Base-by-base conservation (phyloP, 2,329 filamentous ascomycete genomes). In the Cadophora sp. region DNA sequence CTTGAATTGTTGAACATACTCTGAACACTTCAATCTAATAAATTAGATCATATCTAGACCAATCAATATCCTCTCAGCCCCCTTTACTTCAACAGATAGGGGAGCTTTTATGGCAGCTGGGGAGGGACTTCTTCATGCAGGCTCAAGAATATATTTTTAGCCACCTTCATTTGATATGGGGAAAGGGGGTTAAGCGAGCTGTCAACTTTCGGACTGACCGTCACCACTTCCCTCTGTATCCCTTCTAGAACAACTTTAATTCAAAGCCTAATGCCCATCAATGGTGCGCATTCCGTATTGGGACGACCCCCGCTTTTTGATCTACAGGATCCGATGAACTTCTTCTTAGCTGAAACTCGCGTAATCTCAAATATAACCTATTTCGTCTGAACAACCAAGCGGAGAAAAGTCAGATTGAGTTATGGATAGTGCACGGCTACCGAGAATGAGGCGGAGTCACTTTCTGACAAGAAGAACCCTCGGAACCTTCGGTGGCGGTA, bases 361-460 rank as follows among this genome's bases (percentile, higher is more conserved):
- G 18, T 56, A 56, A 39, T 39, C n/a, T 56, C n/a, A 22, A 22
- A 39, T 53, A 1, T 13, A 33, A 3, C 27, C 24, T 27, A 16
- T 53, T 33, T n/a, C 14, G 48, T 99, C 96, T 96, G 41, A 45
- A 45, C 14, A 45, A 24, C 18, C 18, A 39, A 22, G 53, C 53
- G 30, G 33, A 33, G 30, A 39, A 56, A 56, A 22, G n/a, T 56
- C 53, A 27, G 43, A 11, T 20, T 18, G 43, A n/a, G 16, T 45
- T n/a, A 13, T n/a, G 14, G 43, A 45, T 13, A 18, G 43, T 18
- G 43, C 43, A 45, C 43, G 43, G 43, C 43, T 45, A 18, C 43
- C 43, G 43, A 20, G n/a, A 18, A 20, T n/a, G 43, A 45, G 43
- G 16, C 43, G 43, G 43, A 45, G 43, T 45, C 43, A 45, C 4